Evolutionary conservation across 495 filamentous ascomycete genomes (phyloP), one percentile per base, ranked within the genome.

Genomic region (Penicillium paxilli): DNA sequence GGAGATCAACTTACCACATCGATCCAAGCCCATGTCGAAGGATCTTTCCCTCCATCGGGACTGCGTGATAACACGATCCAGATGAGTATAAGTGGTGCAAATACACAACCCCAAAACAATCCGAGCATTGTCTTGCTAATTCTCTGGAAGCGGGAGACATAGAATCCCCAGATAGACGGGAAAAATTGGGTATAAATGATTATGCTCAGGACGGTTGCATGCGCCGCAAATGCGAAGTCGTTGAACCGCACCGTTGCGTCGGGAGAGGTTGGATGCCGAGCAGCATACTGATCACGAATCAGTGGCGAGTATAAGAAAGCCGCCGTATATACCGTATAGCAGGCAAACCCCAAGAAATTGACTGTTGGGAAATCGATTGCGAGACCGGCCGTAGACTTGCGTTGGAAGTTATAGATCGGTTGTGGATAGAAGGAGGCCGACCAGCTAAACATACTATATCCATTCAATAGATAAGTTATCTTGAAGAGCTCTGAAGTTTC

Each of bases 361-460:
- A 93, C 77, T 6, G 85, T 79, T 5, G 89, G 90, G 63, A 91
- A 96, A 67, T 97, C 91, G 45, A 94, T 85, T 0, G 92, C 87
- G 7, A 92, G 84, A 9, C 94, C 94, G 4, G 82, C 79, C 4
- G 92, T 96, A 3, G 91, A 87, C 21, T 79, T 77, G 17, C 91
- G 83, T 24, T 71, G 78, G 66, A 78, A 85, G 76, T 96, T 98
- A 51, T 84, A 80, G 33, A 92, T 67, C 1, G 87, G 81, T 62
- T 98, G 94, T 1, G 95, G 93, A 66, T 97, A 98, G 73, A 96
- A 98, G 11, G 91, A 96, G 33, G 87, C 66, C 1, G 87, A 89
- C 92, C 92, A 95, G 64, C 80, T 82, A n/a, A 85, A 47, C 52
- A 83, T 84, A 71, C 80, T 82, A 51, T 38, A 33, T 16, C 17